These are phyloP conservation scores for Eucalyptus regnans DNA, from an alignment of 345 rosid species.

Conservation along the genomic window DNA sequence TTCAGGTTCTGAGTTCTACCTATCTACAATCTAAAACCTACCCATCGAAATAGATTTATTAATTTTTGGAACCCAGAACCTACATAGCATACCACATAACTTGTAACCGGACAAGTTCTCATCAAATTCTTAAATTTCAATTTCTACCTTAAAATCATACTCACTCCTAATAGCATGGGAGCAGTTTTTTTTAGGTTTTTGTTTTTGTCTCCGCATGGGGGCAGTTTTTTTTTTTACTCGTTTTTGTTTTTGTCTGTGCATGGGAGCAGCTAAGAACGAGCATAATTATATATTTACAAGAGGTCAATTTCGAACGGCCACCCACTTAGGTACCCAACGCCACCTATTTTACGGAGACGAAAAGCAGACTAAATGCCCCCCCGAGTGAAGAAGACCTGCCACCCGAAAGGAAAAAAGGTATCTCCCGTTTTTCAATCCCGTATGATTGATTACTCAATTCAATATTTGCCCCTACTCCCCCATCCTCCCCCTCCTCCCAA, in stretches of 20 bases:
- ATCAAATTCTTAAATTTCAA: no score
- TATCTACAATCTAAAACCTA: no score
- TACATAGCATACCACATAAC: no score
- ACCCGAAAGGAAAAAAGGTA: not conserved
- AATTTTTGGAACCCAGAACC: no score
- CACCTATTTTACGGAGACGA: not conserved
- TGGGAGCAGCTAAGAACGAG: not conserved
- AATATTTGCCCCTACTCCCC: not conserved
- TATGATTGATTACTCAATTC: not conserved
- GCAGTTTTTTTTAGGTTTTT: no score
- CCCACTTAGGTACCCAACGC: not conserved
- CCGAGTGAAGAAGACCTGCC: not conserved
- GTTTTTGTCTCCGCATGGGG: not conserved
- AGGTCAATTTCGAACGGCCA: not conserved
- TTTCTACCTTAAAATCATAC: no score
- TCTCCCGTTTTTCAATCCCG: not conserved
- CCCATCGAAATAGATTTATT: no score
- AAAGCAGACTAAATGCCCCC: not conserved
- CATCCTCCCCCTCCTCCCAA: not conserved
- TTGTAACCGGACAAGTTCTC: no score
- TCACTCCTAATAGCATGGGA: no score
- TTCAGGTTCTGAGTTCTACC: accelerated
- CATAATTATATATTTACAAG: not conserved
- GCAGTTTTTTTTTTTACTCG: not conserved
- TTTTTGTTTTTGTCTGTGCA: not conserved